phyloP scores from a whole-genome alignment of 805 yeast species.

The Saccharomycopsis sp. region DNA sequence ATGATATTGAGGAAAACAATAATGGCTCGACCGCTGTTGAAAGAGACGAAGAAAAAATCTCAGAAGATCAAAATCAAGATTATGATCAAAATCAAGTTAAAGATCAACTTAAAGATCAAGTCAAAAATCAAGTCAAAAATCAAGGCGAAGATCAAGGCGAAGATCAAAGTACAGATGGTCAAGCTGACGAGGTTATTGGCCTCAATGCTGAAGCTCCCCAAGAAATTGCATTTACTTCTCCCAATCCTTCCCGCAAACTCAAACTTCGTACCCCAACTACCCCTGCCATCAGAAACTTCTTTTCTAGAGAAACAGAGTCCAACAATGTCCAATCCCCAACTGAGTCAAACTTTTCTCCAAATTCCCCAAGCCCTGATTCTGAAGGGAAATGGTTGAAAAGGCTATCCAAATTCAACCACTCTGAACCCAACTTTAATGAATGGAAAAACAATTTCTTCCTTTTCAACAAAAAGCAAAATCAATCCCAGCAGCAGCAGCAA shows the following conservation, averaged over 20 bases:
- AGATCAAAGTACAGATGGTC: neutral
- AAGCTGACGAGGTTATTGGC: neutral
- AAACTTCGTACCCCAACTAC: slow-evolving; percentile 13
- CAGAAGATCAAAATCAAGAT: neutral
- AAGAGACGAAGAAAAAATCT: neutral
- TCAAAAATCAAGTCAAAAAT: neutral
- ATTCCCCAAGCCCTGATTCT: slow-evolving; percentile 3
- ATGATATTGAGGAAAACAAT: slow-evolving; percentile 1
- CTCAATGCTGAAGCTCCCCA: neutral
- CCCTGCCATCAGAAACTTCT: slow-evolving; percentile 12
- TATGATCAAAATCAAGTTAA: neutral
- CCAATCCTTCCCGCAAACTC: neutral
- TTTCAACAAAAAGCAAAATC: slow-evolving; percentile 12
- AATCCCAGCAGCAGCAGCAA: neutral
- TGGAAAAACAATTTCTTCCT: slow-evolving; percentile 19
- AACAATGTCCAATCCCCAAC: neutral
- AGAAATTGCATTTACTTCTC: neutral
- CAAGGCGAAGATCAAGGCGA: neutral
- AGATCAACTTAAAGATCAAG: neutral
- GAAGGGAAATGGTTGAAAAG: slow-evolving; percentile 17
- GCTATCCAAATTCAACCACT: slow-evolving; percentile 16
- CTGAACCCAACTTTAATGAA: slow-evolving; percentile 17
- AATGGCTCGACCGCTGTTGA: neutral
- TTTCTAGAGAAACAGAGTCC: neutral
- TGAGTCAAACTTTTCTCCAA: neutral